Conservation (phyloP, 805 yeast genomes). For the Saturnispora quitensis region DNA sequence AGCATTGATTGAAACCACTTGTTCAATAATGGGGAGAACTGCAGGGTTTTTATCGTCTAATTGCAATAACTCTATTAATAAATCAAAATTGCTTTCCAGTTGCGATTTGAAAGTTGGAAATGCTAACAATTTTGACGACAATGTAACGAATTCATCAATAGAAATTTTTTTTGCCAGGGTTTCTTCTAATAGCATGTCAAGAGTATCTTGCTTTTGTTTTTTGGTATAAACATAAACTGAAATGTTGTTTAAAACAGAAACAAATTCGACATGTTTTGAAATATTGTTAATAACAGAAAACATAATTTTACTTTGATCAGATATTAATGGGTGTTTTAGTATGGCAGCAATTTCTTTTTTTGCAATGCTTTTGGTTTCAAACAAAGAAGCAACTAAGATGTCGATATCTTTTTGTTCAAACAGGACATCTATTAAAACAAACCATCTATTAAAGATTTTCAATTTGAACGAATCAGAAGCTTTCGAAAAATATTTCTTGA, state of each 20-base stretch:
- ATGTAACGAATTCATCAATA: conserved; percentile 17
- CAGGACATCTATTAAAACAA: conserved; percentile 35
- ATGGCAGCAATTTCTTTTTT: conserved; percentile 17
- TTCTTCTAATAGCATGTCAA: conserved; percentile 15
- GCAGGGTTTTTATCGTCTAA: neutral
- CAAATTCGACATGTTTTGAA: neutral
- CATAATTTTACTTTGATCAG: conserved; percentile 39
- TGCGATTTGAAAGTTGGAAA: conserved; percentile 47
- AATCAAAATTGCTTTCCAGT: conserved; percentile 32
- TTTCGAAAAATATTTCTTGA: conserved; percentile 21
- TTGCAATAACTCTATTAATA: conserved; percentile 13
- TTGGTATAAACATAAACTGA: conserved; percentile 43
- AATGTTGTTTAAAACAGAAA: conserved; percentile 18
- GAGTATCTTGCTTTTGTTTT: conserved; percentile 28
- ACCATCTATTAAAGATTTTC: conserved; percentile 45
- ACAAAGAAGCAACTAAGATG: conserved; percentile 23
- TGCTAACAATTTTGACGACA: conserved; percentile 28
- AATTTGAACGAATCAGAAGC: conserved; percentile 13
- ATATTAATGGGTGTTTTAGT: conserved; percentile 32
- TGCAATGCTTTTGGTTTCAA: conserved; percentile 16
- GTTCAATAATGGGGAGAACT: conserved; percentile 26
- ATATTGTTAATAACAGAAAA: conserved; percentile 14
- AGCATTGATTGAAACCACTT: conserved; percentile 33
- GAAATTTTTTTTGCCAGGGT: neutral
- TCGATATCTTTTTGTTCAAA: conserved; percentile 25